Percentiles rank a stretch among this genome's conserved stretches.
Evolutionary conservation across 2,329 filamentous ascomycete species (phyloP).

Genomic region (Exophiala phaeomuriformis): DNA sequence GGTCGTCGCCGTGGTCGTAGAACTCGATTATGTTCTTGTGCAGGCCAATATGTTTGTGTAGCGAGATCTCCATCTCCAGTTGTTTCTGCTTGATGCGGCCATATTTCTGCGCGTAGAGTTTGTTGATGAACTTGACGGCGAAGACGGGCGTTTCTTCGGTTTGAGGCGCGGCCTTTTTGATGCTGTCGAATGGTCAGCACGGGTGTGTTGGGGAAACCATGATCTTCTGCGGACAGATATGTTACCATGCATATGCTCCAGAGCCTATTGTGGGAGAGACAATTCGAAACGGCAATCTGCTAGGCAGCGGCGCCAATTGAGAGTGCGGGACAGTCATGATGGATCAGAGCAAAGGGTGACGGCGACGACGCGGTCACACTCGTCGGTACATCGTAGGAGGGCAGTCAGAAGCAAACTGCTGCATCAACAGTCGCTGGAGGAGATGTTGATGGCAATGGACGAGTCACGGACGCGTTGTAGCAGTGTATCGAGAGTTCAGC

Average conservation of each 20-base stretch:
- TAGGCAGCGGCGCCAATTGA: slow-evolving; percentile 79
- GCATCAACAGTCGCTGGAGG: no score
- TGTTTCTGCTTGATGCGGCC: slow-evolving; percentile 85
- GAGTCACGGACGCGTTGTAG: no score
- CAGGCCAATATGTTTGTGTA: slow-evolving; percentile 80
- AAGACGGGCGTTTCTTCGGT: slow-evolving; percentile 68
- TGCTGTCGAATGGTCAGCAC: slow-evolving; percentile 47
- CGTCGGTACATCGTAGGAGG: no score
- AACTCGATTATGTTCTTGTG: slow-evolving; percentile 93
- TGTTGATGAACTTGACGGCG: slow-evolving; percentile 98
- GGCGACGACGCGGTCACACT: neutral
- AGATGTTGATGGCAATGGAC: no score
- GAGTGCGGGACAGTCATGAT: slow-evolving; percentile 50
- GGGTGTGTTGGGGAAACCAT: slow-evolving; percentile 21
- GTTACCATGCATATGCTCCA: slow-evolving; percentile 91
- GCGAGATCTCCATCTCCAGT: slow-evolving; percentile 80
- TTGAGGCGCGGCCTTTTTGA: slow-evolving; percentile 83
- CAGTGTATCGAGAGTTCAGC: no score
- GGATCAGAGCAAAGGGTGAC: neutral
- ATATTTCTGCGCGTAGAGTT: slow-evolving; percentile 82
- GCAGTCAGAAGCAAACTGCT: no score
- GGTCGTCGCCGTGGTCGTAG: slow-evolving; percentile 79
- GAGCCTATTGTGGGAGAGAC: slow-evolving; percentile 94
- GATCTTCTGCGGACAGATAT: slow-evolving; percentile 29
- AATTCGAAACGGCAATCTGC: slow-evolving; percentile 74